Evolutionary conservation across 768 basidiomycete species (phyloP).

Genomic region (Russula brevipes): DNA sequence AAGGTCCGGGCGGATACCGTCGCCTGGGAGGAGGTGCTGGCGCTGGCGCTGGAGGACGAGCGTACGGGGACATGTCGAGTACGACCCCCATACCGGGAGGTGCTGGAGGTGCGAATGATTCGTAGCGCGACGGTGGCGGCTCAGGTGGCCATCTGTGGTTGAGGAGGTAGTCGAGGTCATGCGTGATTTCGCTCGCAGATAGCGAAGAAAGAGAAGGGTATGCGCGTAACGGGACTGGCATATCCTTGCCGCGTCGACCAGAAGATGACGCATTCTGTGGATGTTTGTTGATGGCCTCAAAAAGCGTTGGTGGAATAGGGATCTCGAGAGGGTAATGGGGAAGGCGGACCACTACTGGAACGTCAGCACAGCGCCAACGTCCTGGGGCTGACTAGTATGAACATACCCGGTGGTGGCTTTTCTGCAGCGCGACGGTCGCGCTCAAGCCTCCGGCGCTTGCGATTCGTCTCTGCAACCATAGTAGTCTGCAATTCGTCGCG

Average conservation of each 20-base stretch:
- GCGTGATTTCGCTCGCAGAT: conserved; percentile 30
- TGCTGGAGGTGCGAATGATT: conserved; percentile 4
- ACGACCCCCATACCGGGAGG: conserved; percentile 17
- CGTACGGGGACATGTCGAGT: conserved; percentile 18
- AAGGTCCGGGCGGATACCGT: conserved; percentile 22
- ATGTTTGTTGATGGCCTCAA: conserved; percentile 59
- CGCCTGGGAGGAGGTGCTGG: conserved; percentile 11
- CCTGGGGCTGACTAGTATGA: background rate
- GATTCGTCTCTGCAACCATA: conserved; percentile 85
- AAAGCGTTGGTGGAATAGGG: conserved; percentile 54
- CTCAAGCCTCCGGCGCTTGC: conserved; percentile 80
- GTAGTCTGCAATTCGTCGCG: conserved; percentile 77
- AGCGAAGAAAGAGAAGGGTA: conserved; percentile 33
- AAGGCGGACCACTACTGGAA: conserved; percentile 50
- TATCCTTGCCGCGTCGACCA: conserved; percentile 22
- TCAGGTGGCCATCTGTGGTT: conserved; percentile 27
- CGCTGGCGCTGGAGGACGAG: conserved; percentile 13
- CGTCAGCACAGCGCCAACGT: background rate
- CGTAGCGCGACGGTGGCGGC: conserved; percentile 14
- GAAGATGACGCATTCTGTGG: conserved; percentile 40
- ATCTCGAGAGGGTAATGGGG: conserved; percentile 50
- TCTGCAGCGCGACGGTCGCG: conserved; percentile 77
- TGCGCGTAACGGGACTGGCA: conserved; percentile 20
- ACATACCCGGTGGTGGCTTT: conserved; percentile 66
- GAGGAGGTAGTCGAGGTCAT: conserved; percentile 33